Evolutionary conservation across 2,329 filamentous ascomycete genomes (phyloP).

Genomic region (Calonectria crousiana): DNA sequence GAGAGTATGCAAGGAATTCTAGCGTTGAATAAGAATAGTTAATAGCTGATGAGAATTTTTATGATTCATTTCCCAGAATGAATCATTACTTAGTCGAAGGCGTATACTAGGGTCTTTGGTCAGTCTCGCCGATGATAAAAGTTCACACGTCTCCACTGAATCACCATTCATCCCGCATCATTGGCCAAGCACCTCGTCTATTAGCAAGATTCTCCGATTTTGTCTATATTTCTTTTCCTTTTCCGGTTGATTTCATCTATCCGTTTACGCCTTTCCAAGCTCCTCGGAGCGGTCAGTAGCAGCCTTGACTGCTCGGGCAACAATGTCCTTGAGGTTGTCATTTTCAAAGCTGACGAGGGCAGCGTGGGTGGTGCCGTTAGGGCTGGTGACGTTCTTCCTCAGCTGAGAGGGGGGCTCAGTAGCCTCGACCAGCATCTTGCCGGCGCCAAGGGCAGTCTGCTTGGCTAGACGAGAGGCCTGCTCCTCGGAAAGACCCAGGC

Average conservation of each 20-base stretch:
- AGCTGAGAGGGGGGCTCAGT: slow-evolving; percentile 60
- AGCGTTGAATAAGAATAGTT: neutral
- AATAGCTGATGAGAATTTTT: neutral
- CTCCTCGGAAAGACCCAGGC: slow-evolving; percentile 59
- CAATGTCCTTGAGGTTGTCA: slow-evolving; percentile 56
- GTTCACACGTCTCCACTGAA: neutral
- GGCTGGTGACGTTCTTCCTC: slow-evolving; percentile 64
- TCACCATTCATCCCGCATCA: neutral
- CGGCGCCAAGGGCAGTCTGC: slow-evolving; percentile 65
- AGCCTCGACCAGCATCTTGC: slow-evolving; percentile 63
- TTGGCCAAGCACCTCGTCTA: neutral
- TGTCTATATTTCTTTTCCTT: neutral
- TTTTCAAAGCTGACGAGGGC: slow-evolving; percentile 62
- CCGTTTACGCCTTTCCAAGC: slow-evolving; percentile 53
- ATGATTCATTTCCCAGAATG: neutral
- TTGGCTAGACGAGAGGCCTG: slow-evolving; percentile 63
- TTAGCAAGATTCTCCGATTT: neutral
- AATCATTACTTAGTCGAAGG: neutral
- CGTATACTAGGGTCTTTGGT: neutral
- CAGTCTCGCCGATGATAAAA: neutral
- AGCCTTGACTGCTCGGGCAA: slow-evolving; percentile 61
- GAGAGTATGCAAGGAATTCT: neutral
- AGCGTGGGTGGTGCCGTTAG: slow-evolving; percentile 64
- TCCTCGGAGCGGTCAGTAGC: slow-evolving; percentile 57
- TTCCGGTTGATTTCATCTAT: neutral